A percentile compares a stretch with the other conserved stretches of the same genome.
Conservation (phyloP, 768 basidiomycete genomes). For the Pisolithus orientalis region DNA sequence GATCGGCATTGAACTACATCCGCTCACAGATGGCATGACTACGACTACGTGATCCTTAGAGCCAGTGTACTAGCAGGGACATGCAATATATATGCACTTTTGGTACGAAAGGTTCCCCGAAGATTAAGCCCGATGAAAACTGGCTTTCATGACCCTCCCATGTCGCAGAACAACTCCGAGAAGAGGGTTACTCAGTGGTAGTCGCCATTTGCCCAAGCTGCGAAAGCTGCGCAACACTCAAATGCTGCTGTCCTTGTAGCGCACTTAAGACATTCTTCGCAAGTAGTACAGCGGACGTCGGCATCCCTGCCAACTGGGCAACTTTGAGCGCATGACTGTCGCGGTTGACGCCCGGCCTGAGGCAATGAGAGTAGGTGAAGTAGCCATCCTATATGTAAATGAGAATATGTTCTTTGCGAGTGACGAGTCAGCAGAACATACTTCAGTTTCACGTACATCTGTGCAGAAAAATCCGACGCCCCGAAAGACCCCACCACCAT, state of each 20-base stretch:
- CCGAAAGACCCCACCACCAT: constrained; percentile 42
- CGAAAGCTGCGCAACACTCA: constrained; percentile 24
- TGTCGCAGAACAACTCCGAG: background rate
- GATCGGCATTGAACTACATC: constrained; percentile 88
- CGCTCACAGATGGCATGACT: constrained; percentile 43
- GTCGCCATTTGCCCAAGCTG: constrained; percentile 26
- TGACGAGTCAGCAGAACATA: constrained; percentile 29
- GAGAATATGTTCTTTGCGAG: background rate
- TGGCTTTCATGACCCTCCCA: too few species aligned
- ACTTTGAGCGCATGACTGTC: constrained; percentile 91
- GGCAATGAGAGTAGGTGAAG: constrained; percentile 79
- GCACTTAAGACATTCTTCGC: constrained; percentile 50
- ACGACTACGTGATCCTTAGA: background rate
- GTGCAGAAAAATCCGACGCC: constrained; percentile 86
- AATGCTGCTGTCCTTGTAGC: constrained; percentile 25
- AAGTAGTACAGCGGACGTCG: constrained; percentile 49
- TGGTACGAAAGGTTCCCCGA: too few species aligned
- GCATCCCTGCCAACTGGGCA: constrained; percentile 83
- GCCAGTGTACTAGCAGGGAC: background rate
- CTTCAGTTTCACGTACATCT: constrained; percentile 72
- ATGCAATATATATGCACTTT: too few species aligned
- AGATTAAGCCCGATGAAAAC: too few species aligned
- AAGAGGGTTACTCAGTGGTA: background rate
- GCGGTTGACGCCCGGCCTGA: constrained; percentile 79
- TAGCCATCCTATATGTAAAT: constrained; percentile 49